Evolutionary conservation across 208 protist species (phyloP), one percentile per base, ranked within the genome.

Genomic region (Sergeia podlipaevii): DNA sequence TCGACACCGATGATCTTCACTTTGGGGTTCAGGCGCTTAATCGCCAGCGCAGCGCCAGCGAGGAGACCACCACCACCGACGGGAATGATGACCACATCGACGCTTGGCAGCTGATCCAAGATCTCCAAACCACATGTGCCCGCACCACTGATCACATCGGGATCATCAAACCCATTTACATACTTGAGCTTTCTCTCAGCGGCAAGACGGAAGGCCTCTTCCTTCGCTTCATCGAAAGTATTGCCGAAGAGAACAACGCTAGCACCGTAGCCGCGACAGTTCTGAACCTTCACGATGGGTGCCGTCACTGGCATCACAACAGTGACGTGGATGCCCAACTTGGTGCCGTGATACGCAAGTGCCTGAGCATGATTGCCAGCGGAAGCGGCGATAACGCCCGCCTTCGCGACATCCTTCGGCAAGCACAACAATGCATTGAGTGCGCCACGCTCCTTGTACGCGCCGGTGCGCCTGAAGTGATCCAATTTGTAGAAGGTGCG

Each of bases 101-200:
- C 58, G 41, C 89, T 71, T 3, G 83, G 82, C 26, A 91, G 42
- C 67, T 97, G 85, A 36, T 94, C 75, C 17, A 96, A 26, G 42
- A 97, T 87, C 70, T 97, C 93, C 13, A 96, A 57, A 20, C 84
- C 91, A 53, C 87, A 78, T 8, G 91, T 96, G 41, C 91, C 93
- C 23, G 79, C 74, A 13, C 91, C 93, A 28, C 79, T 78, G 53
- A 97, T 95, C 53, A 97, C 81, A 21, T 61, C 57, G 0, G 60
- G 58, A 61, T 97, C 69, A 51, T 97, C 85, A 66, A 87, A 97
- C 23, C 87, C 87, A 72, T 97, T 94, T 55, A 97, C 78, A 73
- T 95, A 97, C 38, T 42, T 45, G 53, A 73, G 55, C 7, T 70
- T 64, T 29, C 77, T 53, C 37, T 67, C 37, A 37, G 65, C 41